phyloP scores from a whole-genome alignment of 257 asterid species.

The Ophiorrhiza pumila region DNA sequence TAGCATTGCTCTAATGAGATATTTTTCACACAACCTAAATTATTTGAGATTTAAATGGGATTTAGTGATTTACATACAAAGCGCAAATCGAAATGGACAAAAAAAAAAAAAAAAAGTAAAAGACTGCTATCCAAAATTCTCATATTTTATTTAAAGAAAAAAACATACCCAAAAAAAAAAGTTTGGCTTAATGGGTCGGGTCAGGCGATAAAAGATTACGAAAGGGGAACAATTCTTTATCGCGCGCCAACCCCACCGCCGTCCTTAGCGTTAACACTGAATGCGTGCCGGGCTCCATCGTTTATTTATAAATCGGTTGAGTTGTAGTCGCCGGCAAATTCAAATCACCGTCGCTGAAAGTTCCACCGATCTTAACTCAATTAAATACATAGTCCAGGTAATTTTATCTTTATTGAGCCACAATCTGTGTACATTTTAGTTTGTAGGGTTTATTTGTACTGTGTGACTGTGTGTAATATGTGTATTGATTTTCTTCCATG shows the following conservation, averaged over 20 bases:
- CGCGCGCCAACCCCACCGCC: too few species aligned
- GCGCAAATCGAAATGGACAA: too few species aligned
- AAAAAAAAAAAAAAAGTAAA: too few species aligned
- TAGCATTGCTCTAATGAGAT: too few species aligned
- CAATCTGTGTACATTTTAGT: neutral
- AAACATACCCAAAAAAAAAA: too few species aligned
- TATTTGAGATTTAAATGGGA: too few species aligned
- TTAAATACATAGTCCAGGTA: neutral
- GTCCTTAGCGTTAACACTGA: too few species aligned
- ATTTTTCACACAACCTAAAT: too few species aligned
- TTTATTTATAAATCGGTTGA: neutral
- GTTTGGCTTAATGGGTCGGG: neutral
- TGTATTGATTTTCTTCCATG: neutral
- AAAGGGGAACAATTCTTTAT: too few species aligned
- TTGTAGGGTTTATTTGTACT: neutral
- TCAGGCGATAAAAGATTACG: neutral
- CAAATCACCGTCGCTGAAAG: neutral
- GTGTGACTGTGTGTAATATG: neutral
- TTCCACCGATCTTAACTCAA: neutral
- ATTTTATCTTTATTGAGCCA: neutral
- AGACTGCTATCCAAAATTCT: too few species aligned
- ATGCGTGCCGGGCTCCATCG: neutral
- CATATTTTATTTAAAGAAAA: too few species aligned
- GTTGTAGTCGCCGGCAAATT: constrained; percentile 5
- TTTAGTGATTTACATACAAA: too few species aligned